Conservation (phyloP, 495 filamentous ascomycete species). For the Aspergillus coremiiformis region DNA sequence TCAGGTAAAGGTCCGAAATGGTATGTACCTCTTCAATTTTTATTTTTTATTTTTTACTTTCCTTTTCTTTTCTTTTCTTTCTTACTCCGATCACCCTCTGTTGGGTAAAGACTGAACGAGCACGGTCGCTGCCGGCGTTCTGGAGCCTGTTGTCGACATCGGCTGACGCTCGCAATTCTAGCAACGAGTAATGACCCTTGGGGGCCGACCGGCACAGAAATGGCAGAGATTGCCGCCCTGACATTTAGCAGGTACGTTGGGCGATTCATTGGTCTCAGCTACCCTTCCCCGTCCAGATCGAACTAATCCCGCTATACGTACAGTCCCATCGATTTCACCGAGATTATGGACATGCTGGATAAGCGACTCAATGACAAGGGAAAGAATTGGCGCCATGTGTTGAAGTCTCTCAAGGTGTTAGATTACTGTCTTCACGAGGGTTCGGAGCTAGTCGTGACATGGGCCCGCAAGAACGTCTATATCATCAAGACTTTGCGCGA, state of each 20-base stretch:
- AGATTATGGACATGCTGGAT: constrained; percentile 99
- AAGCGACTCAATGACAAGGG: constrained; percentile 99
- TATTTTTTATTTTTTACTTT: no score
- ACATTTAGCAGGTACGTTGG: constrained; percentile 85
- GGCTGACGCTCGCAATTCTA: constrained; percentile 24
- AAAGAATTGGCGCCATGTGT: constrained; percentile 98
- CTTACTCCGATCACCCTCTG: neutral
- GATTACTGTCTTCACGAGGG: constrained; percentile 99
- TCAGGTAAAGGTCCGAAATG: constrained; percentile 99
- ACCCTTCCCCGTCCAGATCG: neutral
- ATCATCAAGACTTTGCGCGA: constrained; percentile 98
- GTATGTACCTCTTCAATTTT: constrained; percentile 45
- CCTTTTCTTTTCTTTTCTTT: constrained; percentile 4
- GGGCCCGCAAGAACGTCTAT: constrained; percentile 96
- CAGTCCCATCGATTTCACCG: constrained; percentile 95
- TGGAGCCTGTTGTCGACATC: neutral
- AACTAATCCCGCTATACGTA: constrained; percentile 14
- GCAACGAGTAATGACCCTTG: constrained; percentile 99
- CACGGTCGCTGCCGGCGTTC: neutral
- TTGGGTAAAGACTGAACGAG: neutral
- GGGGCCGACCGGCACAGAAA: constrained; percentile 96
- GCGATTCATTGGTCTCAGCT: neutral
- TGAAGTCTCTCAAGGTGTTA: constrained; percentile 95
- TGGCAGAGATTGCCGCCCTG: constrained; percentile 96
- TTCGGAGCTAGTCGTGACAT: constrained; percentile 91